Evolutionary conservation across 2,329 filamentous ascomycete species (phyloP), one percentile per base, ranked within the genome.

Genomic region (Tolypocladium ovalisporum): DNA sequence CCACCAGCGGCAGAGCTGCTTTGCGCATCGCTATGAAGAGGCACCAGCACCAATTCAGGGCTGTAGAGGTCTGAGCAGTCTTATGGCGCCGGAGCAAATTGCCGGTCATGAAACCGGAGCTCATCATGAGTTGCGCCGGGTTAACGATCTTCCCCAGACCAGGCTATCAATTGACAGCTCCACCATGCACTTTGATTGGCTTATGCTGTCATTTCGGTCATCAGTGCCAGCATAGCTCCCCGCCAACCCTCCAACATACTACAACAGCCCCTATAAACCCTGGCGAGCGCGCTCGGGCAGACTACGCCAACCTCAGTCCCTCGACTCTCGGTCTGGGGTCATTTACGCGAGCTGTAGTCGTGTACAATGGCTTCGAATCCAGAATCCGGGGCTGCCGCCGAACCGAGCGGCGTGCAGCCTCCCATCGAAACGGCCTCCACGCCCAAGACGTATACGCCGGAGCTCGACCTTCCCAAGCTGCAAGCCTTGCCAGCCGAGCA

Each of bases 401-500:
- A 55, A 56, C 62, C 35, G 59, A 61, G 52, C 61, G 60, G 37
- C 27, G 59, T 61, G 49, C 62, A 64, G 56, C 58, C 62, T 65
- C 59, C 60, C 63, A 71, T 65, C 64, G 63, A 66, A 68, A 59
- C 67, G 66, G 60, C 71, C 62, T 64, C 69, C 60, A 64, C 73
- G 64, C 64, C 74, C 58, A 73, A 73, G 61, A 76, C 72, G 62
- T 73, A 77, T 59, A 86, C 83, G 67, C 87, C 86, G 54, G 89
- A 96, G 77, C 88, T 99, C 71, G 92, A 99, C 70, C 76, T 96
- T 64, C 77, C 86, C 66, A 96, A 96, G 79, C 85, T 99, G 53
- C 88, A 96, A 73, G 82, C 89, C 55, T 83, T 97, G 52, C 90
- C 93, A 49, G 85, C 89, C 56, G 94, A 99, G 75, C 94, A 99